Conservation (phyloP, 768 basidiomycete species). For the Lactarius hatsudake region DNA sequence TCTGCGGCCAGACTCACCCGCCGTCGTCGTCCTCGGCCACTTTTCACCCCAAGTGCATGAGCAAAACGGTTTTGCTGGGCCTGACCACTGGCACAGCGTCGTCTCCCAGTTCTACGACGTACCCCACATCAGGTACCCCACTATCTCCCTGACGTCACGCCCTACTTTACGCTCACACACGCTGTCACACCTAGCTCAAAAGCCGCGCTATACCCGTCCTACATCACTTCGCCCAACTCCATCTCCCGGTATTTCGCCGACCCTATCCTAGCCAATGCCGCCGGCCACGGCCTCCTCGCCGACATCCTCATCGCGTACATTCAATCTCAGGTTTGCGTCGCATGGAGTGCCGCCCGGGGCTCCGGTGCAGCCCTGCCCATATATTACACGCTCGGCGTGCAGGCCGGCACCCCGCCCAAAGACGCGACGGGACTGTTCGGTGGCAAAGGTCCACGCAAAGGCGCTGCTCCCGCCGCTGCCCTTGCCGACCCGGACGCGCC, state of each 20-base stretch:
- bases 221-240: conserved; percentile 68
- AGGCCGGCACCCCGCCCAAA: conserved; percentile 39
- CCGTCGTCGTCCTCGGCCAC: conserved; percentile 92
- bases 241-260: conserved; percentile 76
- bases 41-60: conserved; percentile 85
- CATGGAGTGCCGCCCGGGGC: conserved; percentile 64
- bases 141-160: not conserved
- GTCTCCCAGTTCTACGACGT: conserved; percentile 98
- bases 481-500: conserved; percentile 23
- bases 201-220: conserved; percentile 75
- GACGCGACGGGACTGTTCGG: conserved; percentile 72
- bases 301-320: conserved; percentile 92
- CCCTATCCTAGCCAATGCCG: conserved; percentile 72
- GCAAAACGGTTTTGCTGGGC: conserved; percentile 79
- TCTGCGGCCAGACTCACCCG: conserved; percentile 85
- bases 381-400: conserved; percentile 26
- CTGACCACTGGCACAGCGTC: conserved; percentile 84
- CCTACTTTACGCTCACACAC: not conserved
- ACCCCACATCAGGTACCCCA: conserved; percentile 71
- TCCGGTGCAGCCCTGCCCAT: conserved; percentile 22
- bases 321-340: conserved; percentile 82
- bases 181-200: conserved; percentile 53
- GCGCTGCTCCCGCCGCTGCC: conserved; percentile 31
- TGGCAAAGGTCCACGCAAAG: conserved; percentile 80
- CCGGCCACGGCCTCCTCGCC: conserved; percentile 83